These are phyloP conservation scores for Calendula officinalis DNA, from an alignment of 129 eudicot species.

Conservation along the genomic window DNA sequence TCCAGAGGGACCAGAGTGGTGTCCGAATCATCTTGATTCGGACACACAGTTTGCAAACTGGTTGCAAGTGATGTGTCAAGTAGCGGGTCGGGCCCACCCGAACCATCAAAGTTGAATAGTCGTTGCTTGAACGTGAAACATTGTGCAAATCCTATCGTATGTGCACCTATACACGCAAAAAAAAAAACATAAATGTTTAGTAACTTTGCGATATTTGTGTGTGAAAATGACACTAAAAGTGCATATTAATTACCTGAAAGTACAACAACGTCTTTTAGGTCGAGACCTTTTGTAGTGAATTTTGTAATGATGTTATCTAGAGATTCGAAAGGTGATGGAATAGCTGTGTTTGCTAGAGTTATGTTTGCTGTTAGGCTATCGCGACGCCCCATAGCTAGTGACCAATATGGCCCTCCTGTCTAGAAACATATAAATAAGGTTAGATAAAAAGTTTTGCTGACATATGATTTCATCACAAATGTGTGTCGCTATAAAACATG, in stretches of 20 bases:
- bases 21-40: slow-evolving; percentile 59
- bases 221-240: not conserved
- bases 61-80: slow-evolving; percentile 56
- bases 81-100: slow-evolving; percentile 65
- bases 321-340: slow-evolving; percentile 81
- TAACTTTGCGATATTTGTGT: not conserved
- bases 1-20: slow-evolving; percentile 64
- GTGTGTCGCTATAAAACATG: too few species aligned
- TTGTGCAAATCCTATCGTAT: slow-evolving; percentile 77
- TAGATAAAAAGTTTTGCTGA: not conserved
- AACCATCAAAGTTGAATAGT: slow-evolving; percentile 57
- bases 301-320: slow-evolving; percentile 62
- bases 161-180: slow-evolving; percentile 53
- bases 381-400: slow-evolving; percentile 69
- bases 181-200: slow-evolving; percentile 8
- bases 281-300: slow-evolving; percentile 65
- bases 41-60: slow-evolving; percentile 54
- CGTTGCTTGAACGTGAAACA: slow-evolving; percentile 64
- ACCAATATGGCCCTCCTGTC: slow-evolving; percentile 70
- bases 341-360: slow-evolving; percentile 56
- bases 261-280: slow-evolving; percentile 65
- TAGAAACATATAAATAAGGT: slow-evolving; percentile 17
- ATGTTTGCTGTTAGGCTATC: slow-evolving; percentile 72
- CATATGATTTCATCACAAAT: too few species aligned
- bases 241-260: slow-evolving; percentile 53